Evolutionary conservation across 768 basidiomycete genomes (phyloP).

Genomic region (Pleurotus pulmonarius): DNA sequence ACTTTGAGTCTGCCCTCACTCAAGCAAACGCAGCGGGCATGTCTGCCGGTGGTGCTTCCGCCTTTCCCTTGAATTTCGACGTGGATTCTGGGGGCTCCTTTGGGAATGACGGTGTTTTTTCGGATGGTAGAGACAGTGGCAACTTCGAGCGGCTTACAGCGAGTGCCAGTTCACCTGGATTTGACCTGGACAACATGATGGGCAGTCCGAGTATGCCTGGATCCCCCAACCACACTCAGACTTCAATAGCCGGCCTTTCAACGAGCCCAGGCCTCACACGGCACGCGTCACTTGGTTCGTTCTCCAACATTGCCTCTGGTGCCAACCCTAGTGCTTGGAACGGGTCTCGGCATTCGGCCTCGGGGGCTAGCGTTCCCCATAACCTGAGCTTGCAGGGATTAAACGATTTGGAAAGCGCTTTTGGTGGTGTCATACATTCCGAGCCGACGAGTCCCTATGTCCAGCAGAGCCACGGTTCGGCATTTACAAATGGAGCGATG

Average conservation of each 20-base stretch:
- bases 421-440: background rate
- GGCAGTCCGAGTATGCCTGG: constrained; percentile 3
- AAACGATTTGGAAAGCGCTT: background rate
- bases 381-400: background rate
- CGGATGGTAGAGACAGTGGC: background rate
- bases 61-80: constrained; percentile 4
- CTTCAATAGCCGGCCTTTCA: background rate
- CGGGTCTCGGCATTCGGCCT: background rate
- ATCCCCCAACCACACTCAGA: background rate
- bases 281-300: background rate
- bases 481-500: background rate
- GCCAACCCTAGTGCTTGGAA: background rate
- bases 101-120: background rate
- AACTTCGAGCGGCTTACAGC: background rate
- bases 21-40: background rate
- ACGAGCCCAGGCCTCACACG: background rate
- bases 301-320: background rate
- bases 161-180: background rate
- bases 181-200: background rate
- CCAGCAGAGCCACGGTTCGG: constrained; percentile 3
- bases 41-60: background rate
- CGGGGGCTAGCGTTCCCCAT: background rate
- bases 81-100: background rate
- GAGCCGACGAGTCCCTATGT: constrained; percentile 5
- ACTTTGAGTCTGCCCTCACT: background rate